Percentiles rank a stretch among this genome's conserved stretches.
Conservation (phyloP, 2,329 filamentous ascomycete species). For the Thielaviopsis euricoi region DNA sequence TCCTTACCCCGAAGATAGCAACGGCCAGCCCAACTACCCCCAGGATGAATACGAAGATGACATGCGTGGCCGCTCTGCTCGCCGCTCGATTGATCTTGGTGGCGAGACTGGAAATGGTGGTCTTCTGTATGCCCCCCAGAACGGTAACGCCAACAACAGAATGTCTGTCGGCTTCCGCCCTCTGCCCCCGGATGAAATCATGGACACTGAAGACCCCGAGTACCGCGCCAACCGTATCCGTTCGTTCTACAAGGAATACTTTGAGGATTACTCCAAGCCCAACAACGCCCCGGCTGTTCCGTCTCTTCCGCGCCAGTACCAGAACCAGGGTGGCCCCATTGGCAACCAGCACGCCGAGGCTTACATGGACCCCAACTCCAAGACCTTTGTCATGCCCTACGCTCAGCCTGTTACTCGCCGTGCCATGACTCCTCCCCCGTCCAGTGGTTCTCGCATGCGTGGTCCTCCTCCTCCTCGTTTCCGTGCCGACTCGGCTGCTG, state of each 20-base stretch:
- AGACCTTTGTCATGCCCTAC: conserved; percentile 64
- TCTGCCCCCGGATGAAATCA: conserved; percentile 68
- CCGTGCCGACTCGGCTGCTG: conserved; percentile 8
- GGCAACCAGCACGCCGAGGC: conserved; percentile 52
- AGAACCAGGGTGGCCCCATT: conserved; percentile 14
- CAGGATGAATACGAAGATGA: conserved; percentile 15
- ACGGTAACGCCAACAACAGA: conserved; percentile 34
- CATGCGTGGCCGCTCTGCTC: conserved; percentile 22
- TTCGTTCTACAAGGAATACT: conserved; percentile 99
- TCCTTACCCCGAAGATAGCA: conserved; percentile 12
- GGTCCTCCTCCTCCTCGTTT: conserved; percentile 23
- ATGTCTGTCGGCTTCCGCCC: conserved; percentile 65
- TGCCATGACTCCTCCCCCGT: conserved; percentile 87
- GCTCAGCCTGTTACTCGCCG: conserved; percentile 73
- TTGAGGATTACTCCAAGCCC: conserved; percentile 57
- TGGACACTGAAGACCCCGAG: conserved; percentile 74
- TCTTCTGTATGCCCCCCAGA: conserved; percentile 33
- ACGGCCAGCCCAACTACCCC: conserved; percentile 10
- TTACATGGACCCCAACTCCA: conserved; percentile 49
- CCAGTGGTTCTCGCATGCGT: conserved; percentile 27
- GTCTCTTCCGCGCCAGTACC: conserved; percentile 21
- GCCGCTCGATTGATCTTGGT: conserved; percentile 15
- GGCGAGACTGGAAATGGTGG: conserved; percentile 17
- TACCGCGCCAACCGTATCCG: conserved; percentile 88
- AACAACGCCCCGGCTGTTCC: conserved; percentile 20